Evolutionary conservation across 2,329 filamentous ascomycete species (phyloP), one percentile per base, ranked within the genome.

Genomic region (Aspergillus sp.): DNA sequence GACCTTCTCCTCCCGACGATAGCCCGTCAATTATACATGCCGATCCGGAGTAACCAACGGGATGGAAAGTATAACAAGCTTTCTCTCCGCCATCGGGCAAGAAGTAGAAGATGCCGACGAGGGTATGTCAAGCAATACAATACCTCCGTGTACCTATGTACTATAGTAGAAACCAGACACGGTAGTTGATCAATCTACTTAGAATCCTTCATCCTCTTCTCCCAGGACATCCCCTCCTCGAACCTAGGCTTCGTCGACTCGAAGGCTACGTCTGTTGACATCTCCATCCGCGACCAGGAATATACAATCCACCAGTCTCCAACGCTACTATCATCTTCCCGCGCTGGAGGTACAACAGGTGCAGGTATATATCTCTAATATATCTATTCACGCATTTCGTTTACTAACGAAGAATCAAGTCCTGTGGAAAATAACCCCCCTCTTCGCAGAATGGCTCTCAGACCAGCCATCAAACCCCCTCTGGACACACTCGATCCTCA

Each of bases 151-250:
- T 30, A 30, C 27, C 8, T 4, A 30, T 30, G 27, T 58, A 58
- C 19, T 46, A 50, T 24, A 50, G 45, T 48, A 48, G 45, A 13
- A 34, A n/a, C 22, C 41, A 12, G 30, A 11, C 19, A 48, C n/a
- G 30, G 27, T 34, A 48, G 17, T 48, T 48, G 15, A 48, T 48
- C 22, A 15, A 15, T 9, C 11, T 4, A n/a, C n/a, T 9, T 71
- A 96, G 93, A 98, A 78, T 90, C 91, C 4, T 97, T 96, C 70
- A 77, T 93, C 39, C 82, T 97, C 55, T 97, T 96, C 79, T 88
- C 91, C 44, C 86, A 89, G 70, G 77, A 85, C 17, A 84, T 91
- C 24, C 86, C 89, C 0, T 89, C 89, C 12, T 85, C 86, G 54
- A 87, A 92, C 66, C 86, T 98, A 9, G 95, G 93, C 69, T 95